Evolutionary conservation across 129 eudicot species (phyloP), one percentile per base, ranked within the genome.

Genomic region (Heracleum sosnowskyi): DNA sequence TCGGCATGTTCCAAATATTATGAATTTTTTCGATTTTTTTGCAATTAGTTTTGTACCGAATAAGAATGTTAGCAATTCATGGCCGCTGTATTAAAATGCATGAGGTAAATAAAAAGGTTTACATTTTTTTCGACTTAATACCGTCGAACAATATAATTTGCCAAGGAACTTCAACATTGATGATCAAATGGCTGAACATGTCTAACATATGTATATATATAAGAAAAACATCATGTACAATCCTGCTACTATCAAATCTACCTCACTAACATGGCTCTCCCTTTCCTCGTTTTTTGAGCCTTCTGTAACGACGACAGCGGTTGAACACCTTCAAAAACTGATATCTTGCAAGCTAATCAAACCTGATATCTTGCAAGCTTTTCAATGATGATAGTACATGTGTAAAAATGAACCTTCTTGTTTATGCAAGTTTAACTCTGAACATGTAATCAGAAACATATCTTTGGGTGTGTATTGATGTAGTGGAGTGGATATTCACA

Each of bases 361-460:
- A 9, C n/a, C 33, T 60, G 68, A 60, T 2, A 60, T 60, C 34
- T n/a, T 39, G 47, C 72, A 5, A 66, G 72, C 18, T 66, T 66
- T 66, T 31, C 39, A 31, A 31, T 66, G 24, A 28, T 13, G 39
- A 73, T 29, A 28, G 37, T 42, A 28, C 73, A 26, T 39, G 57
- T 28, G 13, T 39, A 7, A 57, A n/a, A 36, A 77, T 37, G 79
- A 77, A 53, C 4, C 20, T 31, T 35, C 20, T 40, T n/a, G 37
- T 8, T 77, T 68, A 60, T 37, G 20, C 37, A 60, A 51, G 55
- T 55, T 37, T 31, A 62, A 22, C 69, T 76, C 81, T 76, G 70
- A 12, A 79, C 18, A 22, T 18, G 42, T 33, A 36, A 36, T 34
- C 42, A 20, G 42, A 71, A 76, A 77, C 47, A 29, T 49, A 37